Conservation (phyloP, 805 yeast species). For the Brettanomyces anomalus region DNA sequence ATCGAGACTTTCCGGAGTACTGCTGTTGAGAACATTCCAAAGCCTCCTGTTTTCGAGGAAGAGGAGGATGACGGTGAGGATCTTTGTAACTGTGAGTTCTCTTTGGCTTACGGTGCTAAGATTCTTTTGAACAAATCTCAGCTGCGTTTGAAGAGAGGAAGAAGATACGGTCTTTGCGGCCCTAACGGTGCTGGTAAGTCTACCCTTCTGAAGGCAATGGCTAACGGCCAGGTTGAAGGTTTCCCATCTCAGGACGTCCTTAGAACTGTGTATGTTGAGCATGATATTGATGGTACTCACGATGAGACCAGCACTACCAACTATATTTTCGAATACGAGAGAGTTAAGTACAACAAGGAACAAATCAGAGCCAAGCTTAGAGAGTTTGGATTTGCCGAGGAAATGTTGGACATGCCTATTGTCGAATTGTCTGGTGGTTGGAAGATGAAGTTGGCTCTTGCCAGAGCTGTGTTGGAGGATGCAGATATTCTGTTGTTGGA, state of each 20-base stretch:
- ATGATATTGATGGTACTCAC: conserved; percentile 97
- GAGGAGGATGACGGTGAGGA: conserved; percentile 99
- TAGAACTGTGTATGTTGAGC: conserved; percentile 99
- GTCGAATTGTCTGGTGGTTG: conserved; percentile 99
- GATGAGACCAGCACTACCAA: conserved; percentile 93
- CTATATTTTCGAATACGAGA: conserved; percentile 49
- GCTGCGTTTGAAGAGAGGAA: conserved; percentile 96
- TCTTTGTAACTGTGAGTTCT: conserved; percentile 99
- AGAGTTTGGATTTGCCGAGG: conserved; percentile 91
- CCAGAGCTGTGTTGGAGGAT: conserved; percentile 97
- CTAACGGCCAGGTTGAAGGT: conserved; percentile 98
- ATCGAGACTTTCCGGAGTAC: conserved; percentile 92
- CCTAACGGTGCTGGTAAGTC: conserved; percentile 99
- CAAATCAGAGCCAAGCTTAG: conserved; percentile 64
- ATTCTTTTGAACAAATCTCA: conserved; percentile 99
- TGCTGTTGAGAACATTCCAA: conserved; percentile 97
- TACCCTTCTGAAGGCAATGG: conserved; percentile 93
- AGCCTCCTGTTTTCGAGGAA: conserved; percentile 77
- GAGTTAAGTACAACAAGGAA: conserved; percentile 67
- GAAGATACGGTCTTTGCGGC: conserved; percentile 99
- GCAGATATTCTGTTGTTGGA: conserved; percentile 96
- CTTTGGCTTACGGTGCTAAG: conserved; percentile 99
- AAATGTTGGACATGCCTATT: conserved; percentile 90
- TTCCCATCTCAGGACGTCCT: conserved; percentile 99
- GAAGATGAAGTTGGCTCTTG: conserved; percentile 99